Evolutionary conservation across 1,284 basidiomycete species (phyloP), one percentile per base, ranked within the genome.

Genomic region (Rhodotorula sp.): DNA sequence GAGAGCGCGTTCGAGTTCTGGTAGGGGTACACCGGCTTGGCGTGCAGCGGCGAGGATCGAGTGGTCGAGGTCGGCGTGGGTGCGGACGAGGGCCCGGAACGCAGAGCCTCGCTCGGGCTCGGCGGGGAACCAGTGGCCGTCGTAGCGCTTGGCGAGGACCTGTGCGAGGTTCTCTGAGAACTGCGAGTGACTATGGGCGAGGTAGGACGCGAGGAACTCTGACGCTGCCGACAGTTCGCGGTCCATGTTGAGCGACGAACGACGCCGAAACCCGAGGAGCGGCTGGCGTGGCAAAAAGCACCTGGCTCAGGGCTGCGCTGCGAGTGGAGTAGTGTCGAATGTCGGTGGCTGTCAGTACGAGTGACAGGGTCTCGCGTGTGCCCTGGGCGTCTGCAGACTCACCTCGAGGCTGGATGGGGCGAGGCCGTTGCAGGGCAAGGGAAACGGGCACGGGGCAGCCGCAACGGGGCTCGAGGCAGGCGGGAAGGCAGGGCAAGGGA

Each of bases 51-150:
- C 18, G 47, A 65, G 31, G 62, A 76, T 50, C 23, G 59, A 50
- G 23, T 60, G 6, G 64, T 76, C 75, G 60, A 76, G 49, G 38
- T 55, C n/a, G 56, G 56, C n/a, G 7, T 59, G 57, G 47, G 68
- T 56, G 68, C 71, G 68, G 23, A 74, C 62, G 60, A 79, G 57
- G 52, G 72, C 68, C 47, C 78, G 75, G 67, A 70, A 79, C 49
- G 75, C 78, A 3, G 76, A 77, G 8, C 78, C 78, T 47, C 71
- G 68, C 60, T 78, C 76, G 49, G 78, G 75, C 47, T 78, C 76
- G 49, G 58, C 38, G 19, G 71, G 59, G 69, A 77, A 71, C 78
- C 78, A 79, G 62, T 78, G 78, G 12, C 57, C 54, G 23, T 59
- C 68, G 75, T 76, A 79, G 38, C 74, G 65, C 23, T 54, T 26